Base-by-base conservation (phyloP, 2,329 filamentous ascomycete species). In the Alternaria burnsii region DNA sequence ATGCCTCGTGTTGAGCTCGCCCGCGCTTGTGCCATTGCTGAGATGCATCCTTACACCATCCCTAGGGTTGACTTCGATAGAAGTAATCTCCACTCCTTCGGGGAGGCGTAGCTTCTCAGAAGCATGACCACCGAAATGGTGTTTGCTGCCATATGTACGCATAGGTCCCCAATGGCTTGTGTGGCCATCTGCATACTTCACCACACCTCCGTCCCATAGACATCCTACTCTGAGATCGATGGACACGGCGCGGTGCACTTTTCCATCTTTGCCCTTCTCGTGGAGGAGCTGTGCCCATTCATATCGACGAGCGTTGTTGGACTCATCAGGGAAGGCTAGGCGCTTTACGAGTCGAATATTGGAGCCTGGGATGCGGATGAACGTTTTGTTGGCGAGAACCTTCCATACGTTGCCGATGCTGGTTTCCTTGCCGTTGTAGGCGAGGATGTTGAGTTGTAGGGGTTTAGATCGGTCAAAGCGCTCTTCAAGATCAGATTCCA, bases 211-310 rank as follows among this genome's bases (percentile, higher is more conserved):
- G 52, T 85, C 82, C 41, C 84, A 78, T 7, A 72, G 66, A 41
- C 70, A 75, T 4, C 83, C 83, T 6, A 83, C 79, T 2, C 82
- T 76, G 3, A 84, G 65, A 61, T 85, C 82, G 28, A 85, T 80
- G 16, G 72, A 76, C 2, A 70, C 75, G 1, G 81, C 82, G n/a
- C 73, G 71, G 11, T 79, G 70, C 4, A 83, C 36, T 20, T 56
- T 62, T 34, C 78, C 79, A 30, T 76, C 66, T 11, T 52, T 24
- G 8, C 70, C 67, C 32, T 52, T 70, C 55, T 65, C 70, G 3
- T 48, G 55, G 4, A 67, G 58, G 0, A 68, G 63, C 26, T 69
- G 65, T 9, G 62, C 62, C 72, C 70, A 73, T 36, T 68, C 59
- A 43, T 68, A 70, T 14, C 54, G 30, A 16, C 10, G 22, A 22